Conservation (phyloP, 2,329 filamentous ascomycete genomes). For the Pestalotiopsis fici region DNA sequence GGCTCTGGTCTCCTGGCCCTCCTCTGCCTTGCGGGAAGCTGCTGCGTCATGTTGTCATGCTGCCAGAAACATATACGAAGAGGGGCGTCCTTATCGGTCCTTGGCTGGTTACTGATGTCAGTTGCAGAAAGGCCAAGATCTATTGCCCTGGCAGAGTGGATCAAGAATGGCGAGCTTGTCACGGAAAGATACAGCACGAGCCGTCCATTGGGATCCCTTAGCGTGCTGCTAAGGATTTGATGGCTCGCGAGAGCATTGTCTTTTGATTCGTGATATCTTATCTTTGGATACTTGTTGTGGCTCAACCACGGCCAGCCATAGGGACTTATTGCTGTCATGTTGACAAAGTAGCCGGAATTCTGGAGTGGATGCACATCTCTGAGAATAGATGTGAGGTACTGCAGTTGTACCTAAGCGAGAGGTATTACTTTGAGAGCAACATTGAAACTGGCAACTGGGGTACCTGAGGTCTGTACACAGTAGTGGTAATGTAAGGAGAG, state of each 20-base stretch:
- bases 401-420: neutral
- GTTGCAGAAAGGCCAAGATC: neutral
- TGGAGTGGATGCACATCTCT: neutral
- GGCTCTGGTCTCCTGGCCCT: neutral
- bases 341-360: neutral
- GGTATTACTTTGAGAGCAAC: neutral
- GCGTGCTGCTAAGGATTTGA: neutral
- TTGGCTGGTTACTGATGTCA: neutral
- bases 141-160: neutral
- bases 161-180: neutral
- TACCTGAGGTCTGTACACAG: neutral
- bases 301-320: slow-evolving; percentile 2
- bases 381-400: neutral
- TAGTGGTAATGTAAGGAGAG: neutral
- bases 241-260: neutral
- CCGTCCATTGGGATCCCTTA: neutral
- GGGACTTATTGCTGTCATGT: neutral
- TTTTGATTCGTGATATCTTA: slow-evolving; percentile 4
- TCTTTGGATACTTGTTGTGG: neutral
- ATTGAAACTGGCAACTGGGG: too few relatives aligned
- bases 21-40: neutral
- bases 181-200: slow-evolving; percentile 8
- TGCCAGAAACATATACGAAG: neutral
- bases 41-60: neutral
- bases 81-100: neutral